Evolutionary conservation across 495 filamentous ascomycete genomes (phyloP).

Genomic region (Penicillium coffeae): DNA sequence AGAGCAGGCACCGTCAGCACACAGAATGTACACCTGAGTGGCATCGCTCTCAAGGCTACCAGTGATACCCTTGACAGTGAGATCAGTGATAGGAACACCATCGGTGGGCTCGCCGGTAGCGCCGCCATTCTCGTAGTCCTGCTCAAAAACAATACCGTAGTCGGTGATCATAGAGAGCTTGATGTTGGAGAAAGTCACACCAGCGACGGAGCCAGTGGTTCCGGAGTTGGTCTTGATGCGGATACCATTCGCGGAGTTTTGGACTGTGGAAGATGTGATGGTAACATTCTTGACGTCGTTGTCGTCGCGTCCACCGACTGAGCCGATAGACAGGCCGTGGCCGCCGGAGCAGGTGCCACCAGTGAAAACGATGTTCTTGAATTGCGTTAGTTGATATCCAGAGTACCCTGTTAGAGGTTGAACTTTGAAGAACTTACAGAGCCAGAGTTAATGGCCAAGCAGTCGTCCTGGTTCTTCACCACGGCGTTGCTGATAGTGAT

Average conservation of each 20-base stretch:
- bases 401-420: too few species aligned
- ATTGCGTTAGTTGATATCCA: not conserved
- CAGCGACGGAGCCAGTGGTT: constrained; percentile 21
- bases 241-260: constrained; percentile 46
- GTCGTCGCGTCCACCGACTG: constrained; percentile 53
- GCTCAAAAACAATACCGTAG: constrained; percentile 61
- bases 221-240: constrained; percentile 25
- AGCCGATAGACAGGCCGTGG: constrained; percentile 59
- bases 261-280: constrained; percentile 43
- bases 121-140: constrained; percentile 57
- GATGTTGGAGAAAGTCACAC: constrained; percentile 22
- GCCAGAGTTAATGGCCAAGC: constrained; percentile 56
- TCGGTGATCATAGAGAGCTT: constrained; percentile 17
- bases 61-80: constrained; percentile 35
- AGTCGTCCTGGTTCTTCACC: constrained; percentile 64
- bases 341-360: constrained; percentile 49
- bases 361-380: constrained; percentile 44
- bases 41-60: constrained; percentile 38
- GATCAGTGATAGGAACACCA: constrained; percentile 55
- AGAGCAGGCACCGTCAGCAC: constrained; percentile 36
- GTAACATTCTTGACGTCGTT: constrained; percentile 53
- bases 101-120: constrained; percentile 50
- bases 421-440: not conserved
- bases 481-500: constrained; percentile 53
- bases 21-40: constrained; percentile 47